Percentiles rank a stretch among this genome's conserved stretches.
Conservation (phyloP, 331 rosid species). For the Pyracantha coccinea region DNA sequence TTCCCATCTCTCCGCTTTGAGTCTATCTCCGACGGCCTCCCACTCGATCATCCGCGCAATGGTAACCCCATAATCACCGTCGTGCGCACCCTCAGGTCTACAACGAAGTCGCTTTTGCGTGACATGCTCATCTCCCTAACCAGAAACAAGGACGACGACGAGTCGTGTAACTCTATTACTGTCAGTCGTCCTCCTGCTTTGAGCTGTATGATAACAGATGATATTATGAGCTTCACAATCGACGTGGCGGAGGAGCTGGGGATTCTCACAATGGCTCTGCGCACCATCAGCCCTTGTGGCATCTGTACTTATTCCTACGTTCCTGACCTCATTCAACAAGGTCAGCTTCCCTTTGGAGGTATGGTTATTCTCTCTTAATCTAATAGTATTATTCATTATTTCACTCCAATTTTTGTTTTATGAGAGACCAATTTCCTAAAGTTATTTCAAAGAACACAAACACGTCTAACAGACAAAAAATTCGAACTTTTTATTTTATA, state of each 20-base stretch:
- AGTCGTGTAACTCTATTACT: too few relatives aligned
- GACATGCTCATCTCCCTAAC: background rate
- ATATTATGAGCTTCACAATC: background rate
- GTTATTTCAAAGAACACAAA: too few relatives aligned
- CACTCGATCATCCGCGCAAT: background rate
- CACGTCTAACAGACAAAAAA: too few relatives aligned
- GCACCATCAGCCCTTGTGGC: background rate
- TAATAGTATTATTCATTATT: too few relatives aligned
- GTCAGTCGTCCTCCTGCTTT: background rate
- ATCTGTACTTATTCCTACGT: background rate
- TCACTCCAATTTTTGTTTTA: too few relatives aligned
- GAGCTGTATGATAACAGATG: background rate
- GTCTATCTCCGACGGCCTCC: conserved; percentile 25
- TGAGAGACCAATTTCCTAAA: too few relatives aligned
- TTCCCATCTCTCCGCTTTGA: conserved; percentile 13
- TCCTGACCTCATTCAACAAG: conserved; percentile 3
- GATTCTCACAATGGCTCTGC: background rate
- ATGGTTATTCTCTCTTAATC: background rate
- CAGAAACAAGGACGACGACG: background rate
- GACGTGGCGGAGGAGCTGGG: background rate
- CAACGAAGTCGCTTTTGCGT: background rate
- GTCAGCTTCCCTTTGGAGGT: conserved; percentile 5
- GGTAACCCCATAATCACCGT: background rate
- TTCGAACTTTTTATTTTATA: too few relatives aligned
- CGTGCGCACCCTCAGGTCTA: background rate